Percentiles rank a stretch among this genome's conserved stretches.
These are phyloP conservation scores for Trichosphaerium sp. DNA, from an alignment of 78 protist species.

Conservation along the genomic window DNA sequence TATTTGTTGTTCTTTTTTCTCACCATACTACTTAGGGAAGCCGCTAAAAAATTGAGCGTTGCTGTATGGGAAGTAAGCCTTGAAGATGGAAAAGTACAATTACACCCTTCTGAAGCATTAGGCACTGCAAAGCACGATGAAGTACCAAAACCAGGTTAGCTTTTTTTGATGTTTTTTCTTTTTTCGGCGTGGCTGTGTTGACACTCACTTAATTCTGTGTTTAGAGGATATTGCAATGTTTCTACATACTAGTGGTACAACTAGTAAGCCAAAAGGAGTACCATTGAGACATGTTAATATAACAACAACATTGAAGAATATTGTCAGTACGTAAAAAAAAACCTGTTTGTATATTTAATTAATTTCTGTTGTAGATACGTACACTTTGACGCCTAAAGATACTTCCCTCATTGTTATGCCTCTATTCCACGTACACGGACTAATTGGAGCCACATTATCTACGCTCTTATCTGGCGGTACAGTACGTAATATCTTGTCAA, in stretches of 20 bases:
- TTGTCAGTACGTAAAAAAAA: neutral
- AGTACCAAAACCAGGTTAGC: neutral
- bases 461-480: constrained; percentile 44
- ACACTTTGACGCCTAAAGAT: constrained; percentile 26
- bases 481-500: no score
- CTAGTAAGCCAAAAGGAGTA: constrained; percentile 69
- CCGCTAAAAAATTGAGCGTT: neutral
- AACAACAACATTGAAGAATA: constrained; percentile 5
- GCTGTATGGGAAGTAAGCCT: neutral
- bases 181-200: neutral
- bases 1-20: neutral
- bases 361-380: constrained; percentile 17
- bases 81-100: neutral
- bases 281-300: constrained; percentile 17
- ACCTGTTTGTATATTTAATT: no score
- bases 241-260: constrained; percentile 71
- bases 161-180: neutral
- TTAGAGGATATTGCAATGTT: constrained; percentile 48
- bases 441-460: constrained; percentile 43
- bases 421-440: constrained; percentile 73
- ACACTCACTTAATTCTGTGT: neutral
- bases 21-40: neutral
- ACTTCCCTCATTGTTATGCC: constrained; percentile 58
- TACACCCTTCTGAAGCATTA: neutral
- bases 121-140: neutral